phyloP scores from a whole-genome alignment of 2,329 filamentous ascomycete species.

The Sclerotinia subarctica region DNA sequence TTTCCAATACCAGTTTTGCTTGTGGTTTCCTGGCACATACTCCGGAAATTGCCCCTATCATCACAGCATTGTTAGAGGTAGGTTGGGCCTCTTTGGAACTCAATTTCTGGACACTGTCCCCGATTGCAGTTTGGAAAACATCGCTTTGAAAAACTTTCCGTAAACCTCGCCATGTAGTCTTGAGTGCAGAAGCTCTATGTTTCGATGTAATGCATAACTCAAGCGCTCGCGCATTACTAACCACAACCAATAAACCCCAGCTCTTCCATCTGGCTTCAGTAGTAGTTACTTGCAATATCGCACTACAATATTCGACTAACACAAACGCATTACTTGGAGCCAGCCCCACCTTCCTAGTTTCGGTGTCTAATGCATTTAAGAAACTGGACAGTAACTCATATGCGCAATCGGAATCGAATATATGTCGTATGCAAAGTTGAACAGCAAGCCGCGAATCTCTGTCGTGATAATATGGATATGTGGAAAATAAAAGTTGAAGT shows the following conservation, averaged over 20 bases:
- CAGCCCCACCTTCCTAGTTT: conserved; percentile 73
- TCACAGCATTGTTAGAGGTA: conserved; percentile 66
- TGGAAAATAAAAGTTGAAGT: conserved; percentile 76
- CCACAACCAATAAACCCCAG: conserved; percentile 63
- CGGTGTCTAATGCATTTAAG: conserved; percentile 63
- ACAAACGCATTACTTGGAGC: conserved; percentile 81
- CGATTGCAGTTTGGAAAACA: conserved; percentile 30
- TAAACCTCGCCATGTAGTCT: conserved; percentile 75
- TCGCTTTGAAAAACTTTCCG: conserved; percentile 67
- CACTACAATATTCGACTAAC: conserved; percentile 82
- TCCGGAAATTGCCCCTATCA: conserved; percentile 83
- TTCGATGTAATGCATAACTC: conserved; percentile 72
- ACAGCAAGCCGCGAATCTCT: conserved; percentile 78
- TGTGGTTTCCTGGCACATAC: conserved; percentile 71
- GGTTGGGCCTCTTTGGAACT: conserved; percentile 64
- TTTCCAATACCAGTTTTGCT: conserved; percentile 60
- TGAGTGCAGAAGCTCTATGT: conserved; percentile 68
- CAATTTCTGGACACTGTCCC: conserved; percentile 61
- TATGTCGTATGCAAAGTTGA: conserved; percentile 70
- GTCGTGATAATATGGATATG: conserved; percentile 84
- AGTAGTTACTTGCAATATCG: conserved; percentile 70
- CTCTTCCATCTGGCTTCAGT: conserved; percentile 60
- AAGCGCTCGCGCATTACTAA: conserved; percentile 67
- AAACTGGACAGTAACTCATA: conserved; percentile 60
- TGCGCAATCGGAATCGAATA: conserved; percentile 58